phyloP scores from a whole-genome alignment of 2,329 filamentous ascomycete genomes.

The Colletotrichum sp. region DNA sequence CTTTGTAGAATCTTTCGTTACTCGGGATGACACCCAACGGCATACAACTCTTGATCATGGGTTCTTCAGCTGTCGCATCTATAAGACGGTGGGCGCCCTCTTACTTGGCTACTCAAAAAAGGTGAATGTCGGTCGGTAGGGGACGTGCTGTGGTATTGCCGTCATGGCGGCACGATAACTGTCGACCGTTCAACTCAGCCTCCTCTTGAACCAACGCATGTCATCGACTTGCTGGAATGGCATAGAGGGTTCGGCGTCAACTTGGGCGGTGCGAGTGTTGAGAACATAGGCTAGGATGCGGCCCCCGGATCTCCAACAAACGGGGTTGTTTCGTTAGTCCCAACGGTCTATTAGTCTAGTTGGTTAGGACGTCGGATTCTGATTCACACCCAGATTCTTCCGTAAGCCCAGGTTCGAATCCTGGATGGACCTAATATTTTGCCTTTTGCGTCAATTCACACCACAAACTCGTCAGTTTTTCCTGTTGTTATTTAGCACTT shows the following conservation, averaged over 20 bases:
- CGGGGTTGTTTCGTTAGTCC: accelerated
- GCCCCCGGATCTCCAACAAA: accelerated
- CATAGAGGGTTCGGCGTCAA: accelerated
- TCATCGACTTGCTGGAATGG: background rate
- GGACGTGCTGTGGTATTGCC: background rate
- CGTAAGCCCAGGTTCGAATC: slow-evolving; percentile 22
- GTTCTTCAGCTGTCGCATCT: background rate
- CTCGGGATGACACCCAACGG: background rate
- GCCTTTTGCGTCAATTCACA: background rate
- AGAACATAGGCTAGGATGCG: accelerated
- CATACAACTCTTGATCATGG: background rate
- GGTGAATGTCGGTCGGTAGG: background rate
- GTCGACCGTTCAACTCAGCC: background rate
- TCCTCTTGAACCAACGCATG: background rate
- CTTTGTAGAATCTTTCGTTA: background rate
- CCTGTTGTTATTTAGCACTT: too few relatives aligned
- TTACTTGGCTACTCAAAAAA: background rate
- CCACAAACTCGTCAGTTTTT: accelerated
- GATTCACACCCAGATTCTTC: background rate
- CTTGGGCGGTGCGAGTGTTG: background rate
- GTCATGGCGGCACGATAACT: background rate
- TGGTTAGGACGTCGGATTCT: slow-evolving; percentile 23
- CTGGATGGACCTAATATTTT: slow-evolving; percentile 17
- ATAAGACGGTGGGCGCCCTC: background rate
- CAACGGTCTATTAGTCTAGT: slow-evolving; percentile 19